A percentile compares a stretch with the other conserved stretches of the same genome.
These are phyloP conservation scores for Amphibolis antarctica DNA, from an alignment of 106 monocot genomes.

Conservation along the genomic window DNA sequence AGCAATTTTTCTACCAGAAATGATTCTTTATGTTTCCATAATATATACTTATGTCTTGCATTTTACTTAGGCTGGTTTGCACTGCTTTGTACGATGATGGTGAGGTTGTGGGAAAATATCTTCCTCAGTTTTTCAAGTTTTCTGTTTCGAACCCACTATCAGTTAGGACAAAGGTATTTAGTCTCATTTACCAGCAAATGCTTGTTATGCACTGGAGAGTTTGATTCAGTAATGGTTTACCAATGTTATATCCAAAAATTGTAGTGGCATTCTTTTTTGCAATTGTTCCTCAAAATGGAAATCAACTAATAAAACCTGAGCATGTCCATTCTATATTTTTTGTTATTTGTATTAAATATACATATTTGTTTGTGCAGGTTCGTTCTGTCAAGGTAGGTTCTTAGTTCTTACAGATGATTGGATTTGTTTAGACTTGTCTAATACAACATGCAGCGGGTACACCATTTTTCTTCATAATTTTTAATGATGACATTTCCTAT, in stretches of 20 bases:
- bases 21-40: neutral
- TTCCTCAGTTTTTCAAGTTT: conserved; percentile 98
- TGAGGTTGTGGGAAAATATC: conserved; percentile 90
- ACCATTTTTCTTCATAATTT: neutral
- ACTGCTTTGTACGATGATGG: conserved; percentile 93
- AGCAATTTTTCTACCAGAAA: neutral
- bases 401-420: conserved; percentile 22
- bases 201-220: neutral
- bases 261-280: neutral
- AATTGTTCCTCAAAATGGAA: too few relatives aligned
- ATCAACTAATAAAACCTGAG: neutral
- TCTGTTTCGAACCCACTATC: conserved; percentile 85
- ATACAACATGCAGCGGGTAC: neutral
- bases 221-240: neutral
- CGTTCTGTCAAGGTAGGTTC: conserved; percentile 87
- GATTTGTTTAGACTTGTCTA: neutral
- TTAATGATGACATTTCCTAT: neutral
- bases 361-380: conserved; percentile 50
- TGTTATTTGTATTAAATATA: neutral
- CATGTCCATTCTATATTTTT: too few relatives aligned
- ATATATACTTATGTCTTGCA: neutral
- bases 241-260: neutral
- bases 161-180: conserved; percentile 85
- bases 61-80: conserved; percentile 76
- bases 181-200: neutral